Evolutionary conservation across 2,329 filamentous ascomycete species (phyloP).

Genomic region (Nemania sp.): DNA sequence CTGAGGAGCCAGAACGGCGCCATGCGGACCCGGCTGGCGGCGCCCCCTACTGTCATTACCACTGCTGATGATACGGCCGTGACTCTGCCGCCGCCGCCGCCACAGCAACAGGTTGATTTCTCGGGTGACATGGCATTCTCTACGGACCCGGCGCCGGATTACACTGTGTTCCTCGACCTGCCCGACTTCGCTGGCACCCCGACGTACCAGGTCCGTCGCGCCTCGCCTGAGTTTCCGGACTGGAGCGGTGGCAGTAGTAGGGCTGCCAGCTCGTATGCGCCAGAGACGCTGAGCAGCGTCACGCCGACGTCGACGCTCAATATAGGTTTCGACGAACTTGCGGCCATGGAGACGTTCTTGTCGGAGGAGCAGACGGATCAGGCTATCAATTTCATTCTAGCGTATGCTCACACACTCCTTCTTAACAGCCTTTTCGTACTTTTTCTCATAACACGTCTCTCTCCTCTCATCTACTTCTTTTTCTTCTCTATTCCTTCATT

Average conservation of each 20-base stretch:
- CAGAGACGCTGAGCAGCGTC: slow-evolving; percentile 14
- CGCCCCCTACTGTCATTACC: background rate
- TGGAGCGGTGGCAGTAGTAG: slow-evolving; percentile 5
- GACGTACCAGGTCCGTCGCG: slow-evolving; percentile 56
- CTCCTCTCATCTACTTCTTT: background rate
- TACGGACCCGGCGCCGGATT: slow-evolving; percentile 38
- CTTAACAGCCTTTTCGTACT: background rate
- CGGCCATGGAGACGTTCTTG: slow-evolving; percentile 34
- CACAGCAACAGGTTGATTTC: background rate
- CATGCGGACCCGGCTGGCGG: slow-evolving; percentile 54
- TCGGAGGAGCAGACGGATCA: slow-evolving; percentile 58
- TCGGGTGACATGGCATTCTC: slow-evolving; percentile 19
- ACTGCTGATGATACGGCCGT: background rate
- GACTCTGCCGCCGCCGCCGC: background rate
- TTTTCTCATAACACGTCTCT: background rate
- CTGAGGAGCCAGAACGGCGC: slow-evolving; percentile 59
- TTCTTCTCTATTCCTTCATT: background rate
- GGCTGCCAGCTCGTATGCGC: slow-evolving; percentile 2
- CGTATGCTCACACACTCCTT: slow-evolving; percentile 57
- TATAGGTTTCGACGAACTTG: slow-evolving; percentile 20
- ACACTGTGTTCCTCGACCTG: slow-evolving; percentile 54
- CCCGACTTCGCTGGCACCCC: slow-evolving; percentile 58
- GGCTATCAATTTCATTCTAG: slow-evolving; percentile 66
- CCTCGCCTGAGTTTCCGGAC: slow-evolving; percentile 23
- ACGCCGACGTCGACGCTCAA: slow-evolving; percentile 16